A percentile compares a stretch with the other conserved stretches of the same genome.
These are phyloP conservation scores for Beauveria rudraprayagi DNA, from an alignment of 2,329 filamentous ascomycete genomes.

Conservation along the genomic window DNA sequence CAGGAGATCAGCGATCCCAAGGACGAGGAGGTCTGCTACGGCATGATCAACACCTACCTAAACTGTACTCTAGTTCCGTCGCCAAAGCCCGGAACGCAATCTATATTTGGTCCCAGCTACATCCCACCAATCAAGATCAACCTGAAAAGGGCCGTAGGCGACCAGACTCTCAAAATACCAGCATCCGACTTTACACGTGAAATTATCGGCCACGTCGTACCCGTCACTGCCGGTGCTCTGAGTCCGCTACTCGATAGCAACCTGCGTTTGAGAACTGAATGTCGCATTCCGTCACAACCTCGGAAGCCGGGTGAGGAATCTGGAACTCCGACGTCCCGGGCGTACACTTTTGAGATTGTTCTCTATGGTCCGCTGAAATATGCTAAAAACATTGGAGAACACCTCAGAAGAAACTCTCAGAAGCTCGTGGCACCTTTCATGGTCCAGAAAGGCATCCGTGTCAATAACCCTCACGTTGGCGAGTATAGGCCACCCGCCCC, in stretches of 20 bases:
- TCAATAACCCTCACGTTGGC: constrained; percentile 68
- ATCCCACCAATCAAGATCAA: constrained; percentile 71
- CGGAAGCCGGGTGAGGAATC: constrained; percentile 55
- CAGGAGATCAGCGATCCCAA: constrained; percentile 50
- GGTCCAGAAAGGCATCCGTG: constrained; percentile 58
- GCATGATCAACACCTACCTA: constrained; percentile 62
- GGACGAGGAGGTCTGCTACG: constrained; percentile 71
- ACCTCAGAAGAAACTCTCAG: constrained; percentile 55
- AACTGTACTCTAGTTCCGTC: constrained; percentile 61
- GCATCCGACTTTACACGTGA: constrained; percentile 64
- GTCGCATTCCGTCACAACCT: constrained; percentile 60
- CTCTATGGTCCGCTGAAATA: constrained; percentile 69
- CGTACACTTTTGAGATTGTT: constrained; percentile 61
- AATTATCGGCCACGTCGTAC: constrained; percentile 70
- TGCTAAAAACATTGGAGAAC: constrained; percentile 56
- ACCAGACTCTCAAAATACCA: constrained; percentile 54
- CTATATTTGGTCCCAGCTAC: constrained; percentile 48
- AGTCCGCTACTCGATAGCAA: constrained; percentile 64
- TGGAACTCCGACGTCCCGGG: constrained; percentile 53
- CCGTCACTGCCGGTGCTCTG: constrained; percentile 57
- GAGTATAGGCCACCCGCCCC: constrained; percentile 36
- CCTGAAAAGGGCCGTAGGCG: constrained; percentile 51
- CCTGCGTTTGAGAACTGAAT: constrained; percentile 59
- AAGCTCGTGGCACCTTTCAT: constrained; percentile 59
- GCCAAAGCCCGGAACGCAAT: constrained; percentile 54